Evolutionary conservation across 148 eudicot genomes (phyloP), one percentile per base, ranked within the genome.

Genomic region (Chenopodium album): DNA sequence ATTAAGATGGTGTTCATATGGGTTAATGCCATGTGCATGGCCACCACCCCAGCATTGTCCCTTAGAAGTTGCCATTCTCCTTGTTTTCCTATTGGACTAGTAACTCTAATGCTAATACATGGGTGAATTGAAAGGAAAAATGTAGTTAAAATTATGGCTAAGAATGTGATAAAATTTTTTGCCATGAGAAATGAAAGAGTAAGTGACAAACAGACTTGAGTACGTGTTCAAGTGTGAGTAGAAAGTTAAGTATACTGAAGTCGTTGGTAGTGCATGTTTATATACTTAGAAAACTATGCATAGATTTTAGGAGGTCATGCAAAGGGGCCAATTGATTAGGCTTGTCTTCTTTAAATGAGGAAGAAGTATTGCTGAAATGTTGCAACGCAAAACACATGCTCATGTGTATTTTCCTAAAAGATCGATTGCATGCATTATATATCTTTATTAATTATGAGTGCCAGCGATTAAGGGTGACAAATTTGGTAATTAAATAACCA

Each of bases 11-110:
- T 89, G 84, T 91, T 84, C 13, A 76, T 79, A 78, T 89, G 87
- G 70, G 91, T 88, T 44, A 91, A 62, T 7, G 86, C 86, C 94
- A 91, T 91, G 76, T 91, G 94, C 92, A 91, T 91, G 14, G 92
- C 90, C 26, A 91, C 88, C 4, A 92, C 93, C 0, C 96, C 96
- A 0, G 88, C 83, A 83, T 80, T 91, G 71, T 87, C 88, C 50
- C 82, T 76, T 4, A 92, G 86, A 29, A 89, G 86, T 22, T 85
- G 85, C 96, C 96, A 92, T 67, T 87, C 60, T 11, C 84, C 86
- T 79, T 83, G 32, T 7, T 78, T 73, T 9, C 79, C 84, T 77
- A 77, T 82, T 3, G 60, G 2, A 50, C 59, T 65, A 29, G 34
- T 32, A 19, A 32, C 28, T 29, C 28, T 31, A 9, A 22, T 37